Conservation (phyloP, 2,329 filamentous ascomycete genomes). For the Phyllachora maydis region DNA sequence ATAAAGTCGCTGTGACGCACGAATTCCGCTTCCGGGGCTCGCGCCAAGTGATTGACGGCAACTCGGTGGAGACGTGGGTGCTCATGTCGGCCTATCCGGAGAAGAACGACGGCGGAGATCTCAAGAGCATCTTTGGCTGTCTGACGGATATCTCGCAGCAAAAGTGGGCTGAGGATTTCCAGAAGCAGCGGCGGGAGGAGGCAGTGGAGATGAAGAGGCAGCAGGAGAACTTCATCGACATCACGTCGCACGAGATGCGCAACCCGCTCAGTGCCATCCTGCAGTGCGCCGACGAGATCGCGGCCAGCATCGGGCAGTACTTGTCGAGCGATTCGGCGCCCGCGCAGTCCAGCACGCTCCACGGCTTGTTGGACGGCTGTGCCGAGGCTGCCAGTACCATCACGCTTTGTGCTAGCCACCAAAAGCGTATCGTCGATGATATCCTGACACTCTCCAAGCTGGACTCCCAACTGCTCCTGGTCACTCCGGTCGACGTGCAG, state of each 20-base stretch:
- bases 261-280: constrained; percentile 57
- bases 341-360: constrained; percentile 14
- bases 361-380: constrained; percentile 28
- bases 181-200: constrained; percentile 59
- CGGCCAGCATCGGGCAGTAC: constrained; percentile 23
- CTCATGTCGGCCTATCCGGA: constrained; percentile 61
- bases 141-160: constrained; percentile 75
- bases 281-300: constrained; percentile 58
- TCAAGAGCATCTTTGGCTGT: constrained; percentile 61
- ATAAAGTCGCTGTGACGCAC: constrained; percentile 42
- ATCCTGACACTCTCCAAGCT: constrained; percentile 55
- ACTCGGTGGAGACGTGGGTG: constrained; percentile 51
- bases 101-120: constrained; percentile 35
- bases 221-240: constrained; percentile 53
- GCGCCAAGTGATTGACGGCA: constrained; percentile 37
- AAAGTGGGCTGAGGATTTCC: constrained; percentile 66
- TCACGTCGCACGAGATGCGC: constrained; percentile 56
- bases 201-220: constrained; percentile 62
- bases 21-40: constrained; percentile 58
- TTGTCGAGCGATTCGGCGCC: constrained; percentile 10
- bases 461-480: constrained; percentile 51
- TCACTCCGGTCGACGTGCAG: constrained; percentile 49
- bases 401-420: constrained; percentile 58
- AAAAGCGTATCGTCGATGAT: constrained; percentile 58
- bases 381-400: constrained; percentile 69